phyloP scores from a whole-genome alignment of 1,284 basidiomycete genomes.

The Sanghuangporus baumii region DNA sequence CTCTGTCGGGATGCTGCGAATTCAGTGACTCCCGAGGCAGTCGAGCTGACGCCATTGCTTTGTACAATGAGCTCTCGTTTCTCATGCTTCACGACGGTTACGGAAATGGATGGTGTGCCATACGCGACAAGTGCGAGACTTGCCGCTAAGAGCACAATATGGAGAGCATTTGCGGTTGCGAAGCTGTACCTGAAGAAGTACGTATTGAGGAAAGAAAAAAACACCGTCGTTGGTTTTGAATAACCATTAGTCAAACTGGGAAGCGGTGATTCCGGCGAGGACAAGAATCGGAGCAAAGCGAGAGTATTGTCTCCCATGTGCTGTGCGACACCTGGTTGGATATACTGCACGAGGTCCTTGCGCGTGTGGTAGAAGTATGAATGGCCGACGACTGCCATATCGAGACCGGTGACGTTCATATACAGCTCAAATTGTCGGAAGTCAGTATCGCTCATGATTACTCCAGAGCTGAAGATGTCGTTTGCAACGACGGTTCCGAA shows the following conservation, averaged over 20 bases:
- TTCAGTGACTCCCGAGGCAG: conserved; percentile 31
- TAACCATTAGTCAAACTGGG: conserved; percentile 53
- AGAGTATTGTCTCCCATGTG: conserved; percentile 93
- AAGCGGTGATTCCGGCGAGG: conserved; percentile 60
- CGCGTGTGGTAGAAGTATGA: conserved; percentile 93
- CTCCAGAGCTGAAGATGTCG: conserved; percentile 91
- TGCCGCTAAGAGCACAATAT: conserved; percentile 45
- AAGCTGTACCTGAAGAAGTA: conserved; percentile 72
- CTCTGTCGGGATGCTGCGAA: conserved; percentile 23
- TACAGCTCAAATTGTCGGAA: conserved; percentile 95
- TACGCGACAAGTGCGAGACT: conserved; percentile 41
- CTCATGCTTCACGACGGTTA: neutral
- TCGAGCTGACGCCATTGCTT: conserved; percentile 23
- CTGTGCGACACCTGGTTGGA: conserved; percentile 76
- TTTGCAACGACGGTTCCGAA: conserved; percentile 91
- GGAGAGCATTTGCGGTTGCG: conserved; percentile 64
- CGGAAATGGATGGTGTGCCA: conserved; percentile 19
- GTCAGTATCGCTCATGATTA: conserved; percentile 90
- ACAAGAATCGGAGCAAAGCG: conserved; percentile 78
- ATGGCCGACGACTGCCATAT: conserved; percentile 92
- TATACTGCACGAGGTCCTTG: conserved; percentile 79
- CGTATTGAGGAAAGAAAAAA: conserved; percentile 66
- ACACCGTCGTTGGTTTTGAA: conserved; percentile 63
- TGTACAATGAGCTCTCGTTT: neutral
- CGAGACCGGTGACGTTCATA: conserved; percentile 80